These are phyloP conservation scores for Candida maris DNA, from an alignment of 805 yeast species.

Conservation along the genomic window DNA sequence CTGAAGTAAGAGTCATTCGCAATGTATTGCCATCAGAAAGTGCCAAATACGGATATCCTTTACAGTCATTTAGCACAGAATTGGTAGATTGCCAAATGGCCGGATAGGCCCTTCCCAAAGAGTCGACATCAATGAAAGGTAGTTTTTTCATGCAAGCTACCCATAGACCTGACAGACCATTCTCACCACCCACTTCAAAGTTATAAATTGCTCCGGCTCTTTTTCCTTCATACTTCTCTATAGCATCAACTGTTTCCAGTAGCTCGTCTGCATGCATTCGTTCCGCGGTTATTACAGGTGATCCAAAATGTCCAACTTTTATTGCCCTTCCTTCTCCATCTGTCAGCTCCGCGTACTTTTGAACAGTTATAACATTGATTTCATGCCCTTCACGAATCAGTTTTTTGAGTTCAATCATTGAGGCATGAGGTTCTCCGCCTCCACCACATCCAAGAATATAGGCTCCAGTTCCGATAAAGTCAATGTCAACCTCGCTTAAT, in stretches of 20 bases:
- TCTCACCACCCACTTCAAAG: constrained; percentile 43
- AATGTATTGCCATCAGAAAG: constrained; percentile 42
- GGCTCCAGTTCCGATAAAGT: constrained; percentile 37
- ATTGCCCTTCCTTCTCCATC: constrained; percentile 30
- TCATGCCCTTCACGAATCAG: constrained; percentile 32
- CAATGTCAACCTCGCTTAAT: constrained; percentile 39
- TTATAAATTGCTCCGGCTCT: constrained; percentile 33
- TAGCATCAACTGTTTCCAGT: constrained; percentile 26
- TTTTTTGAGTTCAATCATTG: constrained; percentile 32
- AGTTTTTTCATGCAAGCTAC: constrained; percentile 14
- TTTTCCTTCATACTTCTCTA: constrained; percentile 28
- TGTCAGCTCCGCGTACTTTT: constrained; percentile 24
- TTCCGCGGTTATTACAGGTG: constrained; percentile 43
- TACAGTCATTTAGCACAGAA: constrained; percentile 35
- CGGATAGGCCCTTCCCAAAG: constrained; percentile 49
- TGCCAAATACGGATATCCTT: constrained; percentile 43
- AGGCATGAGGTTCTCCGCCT: constrained; percentile 41
- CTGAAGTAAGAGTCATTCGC: constrained; percentile 30
- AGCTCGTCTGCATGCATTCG: constrained; percentile 39
- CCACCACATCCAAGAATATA: constrained; percentile 48
- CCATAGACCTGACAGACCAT: constrained; percentile 35
- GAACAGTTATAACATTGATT: constrained; percentile 33
- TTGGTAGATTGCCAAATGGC: constrained; percentile 39
- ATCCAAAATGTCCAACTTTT: constrained; percentile 40
- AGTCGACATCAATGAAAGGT: constrained; percentile 37